Base-by-base conservation (phyloP, 1,284 basidiomycete genomes). In the Anthracocystis walkeri region DNA sequence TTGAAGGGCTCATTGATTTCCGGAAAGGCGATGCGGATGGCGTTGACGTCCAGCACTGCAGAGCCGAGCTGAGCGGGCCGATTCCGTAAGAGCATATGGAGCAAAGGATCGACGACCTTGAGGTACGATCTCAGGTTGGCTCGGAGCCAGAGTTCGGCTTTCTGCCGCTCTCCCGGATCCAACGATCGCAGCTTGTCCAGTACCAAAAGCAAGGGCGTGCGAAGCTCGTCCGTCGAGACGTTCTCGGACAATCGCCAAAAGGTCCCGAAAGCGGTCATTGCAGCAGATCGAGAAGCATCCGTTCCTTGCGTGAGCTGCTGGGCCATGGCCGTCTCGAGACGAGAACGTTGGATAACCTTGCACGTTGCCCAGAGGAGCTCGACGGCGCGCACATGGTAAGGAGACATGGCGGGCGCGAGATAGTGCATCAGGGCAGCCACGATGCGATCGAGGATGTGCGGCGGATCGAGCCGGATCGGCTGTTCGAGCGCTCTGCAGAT, bases 201-300 rank as follows among this genome's bases (percentile, higher is more conserved):
- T 14, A 97, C 90, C 52, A 92, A 90, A 87, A 95, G 91, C 89
- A 98, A 89, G 0, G 95, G 95, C 0, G 92, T 64, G 23, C 49
- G 53, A 12, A 79, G 56, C 52, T 72, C 67, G 33, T 69, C 63
- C 0, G 65, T 71, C 21, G 63, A 55, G 7, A 65, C 80, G 88
- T 80, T 71, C 92, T 94, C 93, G 54, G 91, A 92, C 65, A 95
- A 86, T 64, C 94, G 89, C 96, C 96, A 99, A 7, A 98, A 87
- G 1, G 94, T 90, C 1, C 96, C 95, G 84, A 99, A 97, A 0
- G 92, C 92, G 74, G 94, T 92, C 82, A 92, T 92, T 0, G 91
- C 90, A 31, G 90, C 89, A 1, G 60, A 29, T 23, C 71, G 56
- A 14, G 58, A 41, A 1, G 38, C 8, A 6, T 31, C 54, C 0